Base-by-base conservation (phyloP, 148 eudicot species). In the Silene latifolia region DNA sequence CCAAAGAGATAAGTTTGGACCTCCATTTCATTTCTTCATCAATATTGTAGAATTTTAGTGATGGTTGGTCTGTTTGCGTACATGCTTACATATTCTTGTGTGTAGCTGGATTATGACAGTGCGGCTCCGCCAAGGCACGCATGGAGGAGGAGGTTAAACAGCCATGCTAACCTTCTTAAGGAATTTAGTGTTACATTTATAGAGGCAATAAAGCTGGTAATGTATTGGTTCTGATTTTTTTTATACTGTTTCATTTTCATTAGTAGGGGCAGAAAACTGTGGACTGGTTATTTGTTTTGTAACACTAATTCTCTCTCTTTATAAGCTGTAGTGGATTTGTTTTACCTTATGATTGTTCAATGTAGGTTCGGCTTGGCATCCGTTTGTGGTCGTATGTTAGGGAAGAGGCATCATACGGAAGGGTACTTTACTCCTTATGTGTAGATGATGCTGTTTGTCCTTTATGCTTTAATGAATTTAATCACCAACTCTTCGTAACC, bases 351-450 rank as follows among this genome's bases (percentile, higher is more conserved):
- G 20, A 24, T 76, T 18, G 56, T 68, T 15, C 69, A 63, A 69
- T 85, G 32, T 77, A 95, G 99, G 77, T 95, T 74, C 87, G 93
- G 64, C 99, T 95, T 84, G 99, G 96, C 44, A 71, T 95, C 79
- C 97, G 99, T 18, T 79, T 95, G 75, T 95, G 97, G 97, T 87
- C 93, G 65, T 95, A 95, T 77, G 87, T 95, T 66, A 87, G 97
- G 83, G 97, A 95, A 81, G 99, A 95, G 81, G 99, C 97, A 62
- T 90, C 99, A 60, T 87, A 95, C 63, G 99, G 99, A 88, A 89
- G 99, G 86, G 99, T 95, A 89, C 67, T 14, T 72, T 66, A 60
- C 79, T 84, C 32, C 63, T 74, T 71, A 20, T 79, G 72, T 67
- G 57, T 46, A n/a, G 9, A 51, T 20, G 46, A 27, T n/a, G 21